phyloP scores from a whole-genome alignment of 208 protist species.

The Endotrypanum monterogeii region DNA sequence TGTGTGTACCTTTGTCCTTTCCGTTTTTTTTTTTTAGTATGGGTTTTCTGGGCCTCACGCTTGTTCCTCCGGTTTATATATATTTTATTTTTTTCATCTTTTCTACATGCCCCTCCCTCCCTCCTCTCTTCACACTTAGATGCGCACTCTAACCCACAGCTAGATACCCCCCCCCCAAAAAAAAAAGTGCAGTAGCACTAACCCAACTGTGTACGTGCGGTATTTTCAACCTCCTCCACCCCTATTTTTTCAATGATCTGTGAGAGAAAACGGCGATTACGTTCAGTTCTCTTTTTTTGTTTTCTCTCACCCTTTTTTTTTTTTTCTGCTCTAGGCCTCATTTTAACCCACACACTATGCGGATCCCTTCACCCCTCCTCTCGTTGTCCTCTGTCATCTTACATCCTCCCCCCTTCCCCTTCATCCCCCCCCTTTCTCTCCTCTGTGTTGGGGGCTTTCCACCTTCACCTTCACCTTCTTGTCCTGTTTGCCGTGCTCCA shows the following conservation, averaged over 20 bases:
- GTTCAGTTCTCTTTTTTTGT: no score
- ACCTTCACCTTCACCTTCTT: background rate
- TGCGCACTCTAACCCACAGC: background rate
- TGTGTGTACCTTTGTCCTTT: background rate
- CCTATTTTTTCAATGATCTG: no score
- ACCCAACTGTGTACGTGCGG: no score
- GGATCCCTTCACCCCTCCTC: background rate
- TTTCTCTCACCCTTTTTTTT: no score
- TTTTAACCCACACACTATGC: background rate
- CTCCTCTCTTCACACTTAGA: background rate
- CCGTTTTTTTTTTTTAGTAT: background rate
- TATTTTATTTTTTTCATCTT: background rate
- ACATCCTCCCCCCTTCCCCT: background rate
- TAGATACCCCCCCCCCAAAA: background rate
- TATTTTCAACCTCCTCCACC: no score
- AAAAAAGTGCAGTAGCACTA: background rate
- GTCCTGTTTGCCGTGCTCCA: background rate
- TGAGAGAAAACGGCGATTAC: no score
- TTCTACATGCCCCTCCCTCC: background rate
- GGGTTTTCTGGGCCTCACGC: no score
- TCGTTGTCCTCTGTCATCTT: background rate
- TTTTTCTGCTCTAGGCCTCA: background rate
- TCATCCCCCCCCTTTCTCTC: background rate
- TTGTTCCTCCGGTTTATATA: background rate
- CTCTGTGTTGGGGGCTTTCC: background rate